These are phyloP conservation scores for Lactarius trivialis DNA, from an alignment of 768 basidiomycete species.

Conservation along the genomic window DNA sequence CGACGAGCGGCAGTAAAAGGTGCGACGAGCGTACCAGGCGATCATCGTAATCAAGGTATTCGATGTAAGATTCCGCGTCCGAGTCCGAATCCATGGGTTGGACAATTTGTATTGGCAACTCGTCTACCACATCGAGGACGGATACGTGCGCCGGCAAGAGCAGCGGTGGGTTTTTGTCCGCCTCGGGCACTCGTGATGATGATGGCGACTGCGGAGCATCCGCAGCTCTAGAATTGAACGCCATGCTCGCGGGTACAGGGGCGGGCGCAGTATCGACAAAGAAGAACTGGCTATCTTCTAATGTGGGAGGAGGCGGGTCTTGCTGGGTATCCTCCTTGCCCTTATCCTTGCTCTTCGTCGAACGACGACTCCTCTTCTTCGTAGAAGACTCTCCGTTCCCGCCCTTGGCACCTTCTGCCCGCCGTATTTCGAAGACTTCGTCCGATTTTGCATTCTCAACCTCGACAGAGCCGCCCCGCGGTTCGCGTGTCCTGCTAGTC, in stretches of 20 bases:
- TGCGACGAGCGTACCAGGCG: constrained; percentile 40
- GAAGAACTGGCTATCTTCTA: constrained; percentile 32
- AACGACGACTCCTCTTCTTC: constrained; percentile 12
- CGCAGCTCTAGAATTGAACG: constrained; percentile 21
- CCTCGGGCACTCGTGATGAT: constrained; percentile 4
- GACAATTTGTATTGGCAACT: constrained; percentile 42
- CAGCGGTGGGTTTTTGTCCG: constrained; percentile 33
- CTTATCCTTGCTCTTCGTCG: constrained; percentile 12
- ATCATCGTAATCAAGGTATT: constrained; percentile 67
- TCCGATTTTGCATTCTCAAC: not conserved
- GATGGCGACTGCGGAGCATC: constrained; percentile 6
- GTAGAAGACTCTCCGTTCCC: not conserved
- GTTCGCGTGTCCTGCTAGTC: not conserved
- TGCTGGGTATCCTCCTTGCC: not conserved
- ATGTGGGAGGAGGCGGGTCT: not conserved
- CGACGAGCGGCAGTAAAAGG: not conserved
- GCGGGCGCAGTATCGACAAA: constrained; percentile 45
- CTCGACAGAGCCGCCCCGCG: not conserved
- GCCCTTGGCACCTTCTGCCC: not conserved
- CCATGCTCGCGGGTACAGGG: constrained; percentile 28
- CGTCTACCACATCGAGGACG: constrained; percentile 36
- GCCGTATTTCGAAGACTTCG: not conserved
- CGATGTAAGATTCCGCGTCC: constrained; percentile 62
- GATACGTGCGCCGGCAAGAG: constrained; percentile 68
- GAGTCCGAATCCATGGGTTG: constrained; percentile 43